These are phyloP conservation scores for Sphagnum magellanicum DNA, from an alignment of 228 moss, liverwort and hornwort species.

Conservation along the genomic window DNA sequence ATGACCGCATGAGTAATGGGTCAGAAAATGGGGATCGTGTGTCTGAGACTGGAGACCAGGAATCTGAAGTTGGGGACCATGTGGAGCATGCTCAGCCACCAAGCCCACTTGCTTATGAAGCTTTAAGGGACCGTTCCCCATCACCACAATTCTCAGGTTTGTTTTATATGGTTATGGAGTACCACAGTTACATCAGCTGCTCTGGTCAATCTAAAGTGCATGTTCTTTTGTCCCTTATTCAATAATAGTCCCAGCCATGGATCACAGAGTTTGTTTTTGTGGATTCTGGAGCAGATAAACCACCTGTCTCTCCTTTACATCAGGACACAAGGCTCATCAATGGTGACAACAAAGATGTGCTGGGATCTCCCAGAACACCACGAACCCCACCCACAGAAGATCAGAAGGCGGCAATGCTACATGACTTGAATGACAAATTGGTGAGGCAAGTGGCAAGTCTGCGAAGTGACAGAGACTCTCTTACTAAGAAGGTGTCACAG, in stretches of 20 bases:
- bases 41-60: neutral
- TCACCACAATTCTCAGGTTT: conserved; percentile 36
- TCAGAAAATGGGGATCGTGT: conserved; percentile 3
- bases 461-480: conserved; percentile 25
- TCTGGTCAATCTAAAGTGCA: neutral
- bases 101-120: conserved; percentile 20
- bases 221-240: neutral
- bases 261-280: conserved; percentile 1
- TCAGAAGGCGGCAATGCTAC: conserved; percentile 20
- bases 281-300: conserved; percentile 22
- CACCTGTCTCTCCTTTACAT: conserved; percentile 21
- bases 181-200: neutral
- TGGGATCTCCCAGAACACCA: conserved; percentile 4
- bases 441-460: conserved; percentile 33
- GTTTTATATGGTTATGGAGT: neutral
- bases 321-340: neutral
- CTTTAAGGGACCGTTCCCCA: conserved; percentile 21
- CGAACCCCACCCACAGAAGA: conserved; percentile 16
- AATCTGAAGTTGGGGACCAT: conserved; percentile 11
- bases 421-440: conserved; percentile 37
- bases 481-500: conserved; percentile 23
- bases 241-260: neutral
- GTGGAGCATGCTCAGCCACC: conserved; percentile 12
- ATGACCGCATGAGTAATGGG: conserved; percentile 3
- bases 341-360: conserved; percentile 14